Evolutionary conservation across 148 eudicot genomes (phyloP).

Genomic region (Beta vulgaris): DNA sequence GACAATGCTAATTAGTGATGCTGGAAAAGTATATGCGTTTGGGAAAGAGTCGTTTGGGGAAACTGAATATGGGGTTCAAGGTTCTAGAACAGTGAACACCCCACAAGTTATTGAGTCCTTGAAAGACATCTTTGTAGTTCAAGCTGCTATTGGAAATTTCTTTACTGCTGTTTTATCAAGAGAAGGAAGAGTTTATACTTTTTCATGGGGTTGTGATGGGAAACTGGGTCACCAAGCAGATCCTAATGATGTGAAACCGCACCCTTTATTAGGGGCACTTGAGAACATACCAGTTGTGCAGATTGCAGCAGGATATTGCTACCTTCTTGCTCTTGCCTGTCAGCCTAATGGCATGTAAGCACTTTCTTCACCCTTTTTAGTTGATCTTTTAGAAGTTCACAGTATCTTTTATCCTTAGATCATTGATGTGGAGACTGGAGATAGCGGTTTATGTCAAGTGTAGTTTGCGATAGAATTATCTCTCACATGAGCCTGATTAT

Average conservation of each 20-base stretch:
- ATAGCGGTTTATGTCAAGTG: background rate
- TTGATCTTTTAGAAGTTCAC: background rate
- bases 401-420: background rate
- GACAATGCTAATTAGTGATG: constrained; percentile 81
- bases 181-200: constrained; percentile 88
- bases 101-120: constrained; percentile 78
- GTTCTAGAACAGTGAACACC: constrained; percentile 47
- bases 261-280: constrained; percentile 73
- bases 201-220: constrained; percentile 87
- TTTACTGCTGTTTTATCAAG: constrained; percentile 90
- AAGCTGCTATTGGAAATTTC: constrained; percentile 86
- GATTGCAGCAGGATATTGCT: constrained; percentile 90
- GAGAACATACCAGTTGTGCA: constrained; percentile 82
- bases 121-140: constrained; percentile 86
- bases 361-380: constrained; percentile 12
- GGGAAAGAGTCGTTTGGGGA: constrained; percentile 89
- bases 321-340: constrained; percentile 88
- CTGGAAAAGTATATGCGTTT: constrained; percentile 75
- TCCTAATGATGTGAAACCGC: constrained; percentile 58
- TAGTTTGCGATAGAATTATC: background rate
- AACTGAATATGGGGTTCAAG: constrained; percentile 65
- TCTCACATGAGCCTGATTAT: background rate
- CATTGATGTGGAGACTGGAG: background rate
- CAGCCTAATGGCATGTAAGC: constrained; percentile 91
- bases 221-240: constrained; percentile 83